Base-by-base conservation (phyloP, 495 filamentous ascomycete genomes). In the Trypethelium eluteriae region DNA sequence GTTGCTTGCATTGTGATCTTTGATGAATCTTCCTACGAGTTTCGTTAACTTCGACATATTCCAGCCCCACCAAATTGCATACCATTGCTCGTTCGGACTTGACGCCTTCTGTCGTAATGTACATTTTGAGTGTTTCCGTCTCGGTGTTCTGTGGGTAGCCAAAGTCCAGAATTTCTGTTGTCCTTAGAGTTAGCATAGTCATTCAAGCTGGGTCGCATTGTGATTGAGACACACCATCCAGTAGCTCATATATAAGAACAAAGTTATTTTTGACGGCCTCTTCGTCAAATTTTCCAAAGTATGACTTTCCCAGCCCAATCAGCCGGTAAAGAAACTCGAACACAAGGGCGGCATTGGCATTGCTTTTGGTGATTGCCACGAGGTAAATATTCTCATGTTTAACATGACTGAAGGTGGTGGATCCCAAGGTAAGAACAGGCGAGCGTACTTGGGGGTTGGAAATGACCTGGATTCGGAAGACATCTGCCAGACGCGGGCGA, bases 231-330 rank as follows among this genome's bases (percentile, higher is more conserved):
- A 64, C 67, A 95, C 93, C 93, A 80, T 99, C 95, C 66, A 99
- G 81, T 65, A 99, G 84, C 82, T 99, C 95, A 79, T 99, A 99
- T 57, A 99, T 91, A 65, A 98, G 81, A 68, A 99, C 95, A 78
- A 99, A 99, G 78, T 99, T 99, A 76, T 96, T 97, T 86, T 99
- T 99, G 68, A 99, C 93, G 53, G 94, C 95, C 77, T 99, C 94
- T 83, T 99, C 94, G 76, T 99, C 94, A 71, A 99, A 95, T 75
- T 98, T 97, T 70, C 91, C 94, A 83, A 99, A 99, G 77, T 99
- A 99, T 65, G 90, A 88, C 79, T 88, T 93, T 66, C 94, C 94
- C 73, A 99, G 81, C 74, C 87, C 83, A 66, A 97, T 88, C 72
- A 99, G 80, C 71, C 93, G 85, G 79, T 97, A 97, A 66, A 99